Conservation (phyloP, 2,329 filamentous ascomycete genomes). For the Diaporthe ilicicola region DNA sequence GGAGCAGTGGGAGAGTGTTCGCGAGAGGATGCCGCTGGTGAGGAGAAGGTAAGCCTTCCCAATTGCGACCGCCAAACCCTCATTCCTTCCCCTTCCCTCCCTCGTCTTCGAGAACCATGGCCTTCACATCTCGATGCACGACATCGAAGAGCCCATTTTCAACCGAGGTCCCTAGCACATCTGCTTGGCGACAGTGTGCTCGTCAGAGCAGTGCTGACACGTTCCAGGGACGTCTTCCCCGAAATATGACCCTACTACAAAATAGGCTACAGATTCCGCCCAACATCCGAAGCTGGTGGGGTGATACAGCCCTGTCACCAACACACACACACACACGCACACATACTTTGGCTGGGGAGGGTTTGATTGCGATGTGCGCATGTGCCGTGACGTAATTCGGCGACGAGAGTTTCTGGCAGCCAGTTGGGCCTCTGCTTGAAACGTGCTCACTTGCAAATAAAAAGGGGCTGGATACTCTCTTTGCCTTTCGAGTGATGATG, state of each 20-base stretch:
- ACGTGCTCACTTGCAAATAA: neutral
- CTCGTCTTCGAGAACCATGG: too few species aligned
- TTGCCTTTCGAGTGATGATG: neutral
- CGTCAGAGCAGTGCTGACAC: slow-evolving; percentile 13
- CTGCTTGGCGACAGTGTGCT: neutral
- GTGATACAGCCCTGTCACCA: neutral
- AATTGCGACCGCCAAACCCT: too few species aligned
- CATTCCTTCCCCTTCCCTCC: neutral
- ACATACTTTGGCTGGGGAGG: neutral
- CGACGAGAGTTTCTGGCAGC: neutral
- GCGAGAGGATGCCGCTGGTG: slow-evolving; percentile 61
- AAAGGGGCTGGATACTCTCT: neutral
- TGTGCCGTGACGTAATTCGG: neutral
- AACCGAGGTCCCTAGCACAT: neutral
- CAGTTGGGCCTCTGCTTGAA: slow-evolving; percentile 1
- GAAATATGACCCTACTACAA: slow-evolving; percentile 17
- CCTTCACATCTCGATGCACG: neutral
- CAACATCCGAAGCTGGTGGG: neutral
- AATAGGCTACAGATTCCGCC: neutral
- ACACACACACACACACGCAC: neutral
- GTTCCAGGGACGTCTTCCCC: slow-evolving; percentile 28
- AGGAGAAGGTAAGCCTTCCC: slow-evolving; percentile 58
- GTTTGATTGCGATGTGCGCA: slow-evolving; percentile 3
- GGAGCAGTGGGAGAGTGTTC: slow-evolving; percentile 54
- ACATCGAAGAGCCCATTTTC: neutral